Conservation (phyloP, 2,329 filamentous ascomycete species). For the Exophiala mesophila region DNA sequence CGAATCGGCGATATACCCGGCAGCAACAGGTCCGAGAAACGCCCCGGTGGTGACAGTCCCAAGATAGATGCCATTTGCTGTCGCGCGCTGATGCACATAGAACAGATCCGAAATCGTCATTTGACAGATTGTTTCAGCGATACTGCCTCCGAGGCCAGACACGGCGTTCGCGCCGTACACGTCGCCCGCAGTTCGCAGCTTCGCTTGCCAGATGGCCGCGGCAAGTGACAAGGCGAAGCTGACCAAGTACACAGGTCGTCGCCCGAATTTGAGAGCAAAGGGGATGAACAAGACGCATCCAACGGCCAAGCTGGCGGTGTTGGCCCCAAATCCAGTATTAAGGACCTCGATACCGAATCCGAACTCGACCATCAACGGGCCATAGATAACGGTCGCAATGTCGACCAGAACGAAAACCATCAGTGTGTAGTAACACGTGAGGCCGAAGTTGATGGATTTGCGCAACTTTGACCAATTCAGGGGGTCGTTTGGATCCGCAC, state of each 20-base stretch:
- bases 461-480: conserved; percentile 28
- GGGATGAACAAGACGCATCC: conserved; percentile 40
- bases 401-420: conserved; percentile 30
- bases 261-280: conserved; percentile 40
- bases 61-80: conserved; percentile 48
- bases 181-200: conserved; percentile 36
- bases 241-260: conserved; percentile 39
- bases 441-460: conserved; percentile 27
- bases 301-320: conserved; percentile 37
- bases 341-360: conserved; percentile 34
- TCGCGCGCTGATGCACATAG: conserved; percentile 46
- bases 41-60: conserved; percentile 37
- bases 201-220: conserved; percentile 37
- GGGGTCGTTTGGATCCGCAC: conserved; percentile 30
- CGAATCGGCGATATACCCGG: conserved; percentile 29
- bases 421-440: conserved; percentile 28
- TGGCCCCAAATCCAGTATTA: conserved; percentile 41
- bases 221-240: conserved; percentile 35
- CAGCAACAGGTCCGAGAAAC: conserved; percentile 33
- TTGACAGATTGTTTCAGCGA: conserved; percentile 39
- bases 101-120: conserved; percentile 47
- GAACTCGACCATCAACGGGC: conserved; percentile 36
- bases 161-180: conserved; percentile 39
- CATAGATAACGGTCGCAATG: conserved; percentile 38
- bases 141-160: conserved; percentile 38